Percentiles rank a stretch among this genome's conserved stretches.
These are phyloP conservation scores for Chytriomyces confervae DNA, from an alignment of 192 early-diverging fungal genomes.

Conservation along the genomic window DNA sequence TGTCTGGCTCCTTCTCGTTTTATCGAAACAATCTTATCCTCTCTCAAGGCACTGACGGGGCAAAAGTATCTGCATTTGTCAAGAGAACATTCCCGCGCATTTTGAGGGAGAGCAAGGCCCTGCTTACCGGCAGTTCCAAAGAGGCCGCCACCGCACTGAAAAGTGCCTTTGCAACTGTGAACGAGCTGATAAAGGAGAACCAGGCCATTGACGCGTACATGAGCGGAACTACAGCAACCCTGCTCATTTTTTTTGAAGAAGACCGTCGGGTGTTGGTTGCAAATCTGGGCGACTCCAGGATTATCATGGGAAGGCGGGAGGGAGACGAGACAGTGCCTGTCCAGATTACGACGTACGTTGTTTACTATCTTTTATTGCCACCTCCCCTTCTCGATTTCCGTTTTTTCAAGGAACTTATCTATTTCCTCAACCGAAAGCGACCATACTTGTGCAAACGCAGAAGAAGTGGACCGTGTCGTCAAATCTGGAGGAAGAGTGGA, in stretches of 20 bases:
- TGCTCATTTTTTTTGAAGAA: conserved; percentile 41
- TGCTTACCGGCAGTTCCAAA: background rate
- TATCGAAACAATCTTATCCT: background rate
- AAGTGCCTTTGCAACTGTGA: conserved; percentile 39
- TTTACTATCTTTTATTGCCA: background rate
- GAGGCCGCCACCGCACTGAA: conserved; percentile 46
- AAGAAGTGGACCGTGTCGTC: conserved; percentile 45
- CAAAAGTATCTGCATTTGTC: conserved; percentile 40
- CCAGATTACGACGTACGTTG: conserved; percentile 47
- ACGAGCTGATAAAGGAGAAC: conserved; percentile 41
- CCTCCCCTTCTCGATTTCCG: background rate
- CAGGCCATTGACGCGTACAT: conserved; percentile 56
- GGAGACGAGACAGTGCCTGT: conserved; percentile 14
- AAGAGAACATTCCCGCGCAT: conserved; percentile 39
- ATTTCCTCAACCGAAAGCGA: conserved; percentile 36
- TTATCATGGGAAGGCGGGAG: conserved; percentile 40
- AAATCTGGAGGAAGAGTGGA: conserved; percentile 51
- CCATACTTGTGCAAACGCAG: conserved; percentile 45
- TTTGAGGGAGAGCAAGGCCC: conserved; percentile 14
- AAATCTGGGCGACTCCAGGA: conserved; percentile 56
- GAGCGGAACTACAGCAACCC: conserved; percentile 55
- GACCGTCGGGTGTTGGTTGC: conserved; percentile 41
- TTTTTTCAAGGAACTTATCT: background rate
- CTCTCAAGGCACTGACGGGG: conserved; percentile 48
- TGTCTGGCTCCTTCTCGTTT: background rate